Evolutionary conservation across 1,284 basidiomycete species (phyloP).

Genomic region (Neotropicomus parvogracilis): DNA sequence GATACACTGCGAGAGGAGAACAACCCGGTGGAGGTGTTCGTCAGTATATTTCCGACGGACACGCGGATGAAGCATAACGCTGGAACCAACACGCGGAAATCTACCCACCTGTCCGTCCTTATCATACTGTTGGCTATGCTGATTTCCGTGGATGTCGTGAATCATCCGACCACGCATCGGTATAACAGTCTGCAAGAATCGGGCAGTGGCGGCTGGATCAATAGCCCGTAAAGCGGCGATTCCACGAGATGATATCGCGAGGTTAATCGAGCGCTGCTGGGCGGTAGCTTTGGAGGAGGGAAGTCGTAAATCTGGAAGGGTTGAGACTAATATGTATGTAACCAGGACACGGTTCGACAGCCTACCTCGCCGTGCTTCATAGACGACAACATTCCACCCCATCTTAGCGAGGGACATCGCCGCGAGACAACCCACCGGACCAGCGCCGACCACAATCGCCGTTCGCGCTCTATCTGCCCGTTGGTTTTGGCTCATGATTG

Average conservation of each 20-base stretch:
- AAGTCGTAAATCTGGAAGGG: slow-evolving; percentile 61
- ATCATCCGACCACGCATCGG: slow-evolving; percentile 98
- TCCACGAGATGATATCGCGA: slow-evolving; percentile 92
- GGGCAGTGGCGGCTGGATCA: slow-evolving; percentile 68
- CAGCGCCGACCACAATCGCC: slow-evolving; percentile 76
- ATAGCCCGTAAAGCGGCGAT: slow-evolving; percentile 83
- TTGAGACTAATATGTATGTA: slow-evolving; percentile 18
- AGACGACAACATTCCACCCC: slow-evolving; percentile 89
- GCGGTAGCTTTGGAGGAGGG: slow-evolving; percentile 59
- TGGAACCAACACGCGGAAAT: slow-evolving; percentile 25
- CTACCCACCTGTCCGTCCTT: slow-evolving; percentile 74
- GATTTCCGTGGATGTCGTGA: slow-evolving; percentile 69
- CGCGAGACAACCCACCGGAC: slow-evolving; percentile 91
- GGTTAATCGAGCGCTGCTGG: slow-evolving; percentile 88
- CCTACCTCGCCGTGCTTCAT: slow-evolving; percentile 83
- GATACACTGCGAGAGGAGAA: slow-evolving; percentile 61
- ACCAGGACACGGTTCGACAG: slow-evolving; percentile 18
- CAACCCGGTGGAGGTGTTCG: slow-evolving; percentile 20
- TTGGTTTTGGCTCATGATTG: slow-evolving; percentile 20
- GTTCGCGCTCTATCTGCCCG: slow-evolving; percentile 34
- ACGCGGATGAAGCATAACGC: slow-evolving; percentile 21
- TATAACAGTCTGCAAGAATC: slow-evolving; percentile 78
- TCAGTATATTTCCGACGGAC: slow-evolving; percentile 23
- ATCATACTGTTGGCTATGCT: slow-evolving; percentile 85
- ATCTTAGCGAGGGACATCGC: slow-evolving; percentile 83